phyloP scores from a whole-genome alignment of 495 filamentous ascomycete species.

The Aspergillus egyptiacus region DNA sequence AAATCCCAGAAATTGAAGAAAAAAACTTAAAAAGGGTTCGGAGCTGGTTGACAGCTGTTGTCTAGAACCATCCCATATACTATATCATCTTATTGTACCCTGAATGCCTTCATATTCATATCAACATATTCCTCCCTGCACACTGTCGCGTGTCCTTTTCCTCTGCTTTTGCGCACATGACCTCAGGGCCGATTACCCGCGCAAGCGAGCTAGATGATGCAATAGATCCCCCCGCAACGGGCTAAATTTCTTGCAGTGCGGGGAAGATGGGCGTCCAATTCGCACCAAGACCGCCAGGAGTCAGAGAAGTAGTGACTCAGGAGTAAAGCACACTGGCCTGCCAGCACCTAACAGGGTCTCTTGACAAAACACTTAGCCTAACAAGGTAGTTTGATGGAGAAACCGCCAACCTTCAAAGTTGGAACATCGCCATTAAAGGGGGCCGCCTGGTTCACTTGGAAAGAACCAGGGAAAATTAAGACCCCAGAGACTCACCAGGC shows the following conservation, averaged over 20 bases:
- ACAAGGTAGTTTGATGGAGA: slow-evolving; percentile 12
- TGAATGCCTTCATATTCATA: slow-evolving; percentile 2
- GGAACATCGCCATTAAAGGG: background rate
- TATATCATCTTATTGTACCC: background rate
- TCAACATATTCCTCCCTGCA: background rate
- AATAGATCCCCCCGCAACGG: slow-evolving; percentile 15
- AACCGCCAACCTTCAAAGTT: no score
- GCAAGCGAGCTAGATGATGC: slow-evolving; percentile 10
- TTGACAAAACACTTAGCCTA: slow-evolving; percentile 12
- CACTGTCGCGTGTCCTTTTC: slow-evolving; percentile 1
- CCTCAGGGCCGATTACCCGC: background rate
- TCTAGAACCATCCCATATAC: slow-evolving; percentile 17
- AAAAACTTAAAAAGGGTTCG: slow-evolving; percentile 8
- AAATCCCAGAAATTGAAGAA: background rate
- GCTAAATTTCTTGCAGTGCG: slow-evolving; percentile 15
- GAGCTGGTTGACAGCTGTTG: slow-evolving; percentile 19
- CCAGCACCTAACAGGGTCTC: slow-evolving; percentile 2
- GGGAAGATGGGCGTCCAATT: slow-evolving; percentile 8
- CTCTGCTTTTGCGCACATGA: slow-evolving; percentile 4
- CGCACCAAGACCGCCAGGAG: no score
- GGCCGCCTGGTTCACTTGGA: slow-evolving; percentile 2
- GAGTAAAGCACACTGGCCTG: no score
- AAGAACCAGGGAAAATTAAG: background rate
- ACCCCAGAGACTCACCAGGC: background rate
- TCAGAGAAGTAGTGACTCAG: no score